phyloP scores from a whole-genome alignment of 2,329 filamentous ascomycete species.

The Pseudomassariella vexata region DNA sequence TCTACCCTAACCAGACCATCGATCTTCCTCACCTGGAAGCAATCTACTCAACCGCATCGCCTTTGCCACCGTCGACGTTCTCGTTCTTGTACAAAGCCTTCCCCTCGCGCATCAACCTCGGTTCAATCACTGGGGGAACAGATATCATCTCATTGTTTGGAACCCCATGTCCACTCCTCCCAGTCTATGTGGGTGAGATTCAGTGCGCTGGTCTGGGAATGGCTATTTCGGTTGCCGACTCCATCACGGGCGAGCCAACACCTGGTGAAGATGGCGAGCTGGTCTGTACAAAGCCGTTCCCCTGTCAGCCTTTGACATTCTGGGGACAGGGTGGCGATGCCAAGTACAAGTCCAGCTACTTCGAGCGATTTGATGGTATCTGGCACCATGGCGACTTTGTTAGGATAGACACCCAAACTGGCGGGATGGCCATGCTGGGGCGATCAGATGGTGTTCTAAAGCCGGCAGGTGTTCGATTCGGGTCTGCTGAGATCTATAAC shows the following conservation, averaged over 20 bases:
- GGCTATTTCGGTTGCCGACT: constrained; percentile 61
- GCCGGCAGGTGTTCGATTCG: constrained; percentile 85
- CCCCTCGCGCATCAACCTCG: constrained; percentile 74
- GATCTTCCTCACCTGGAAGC: constrained; percentile 65
- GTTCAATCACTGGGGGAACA: constrained; percentile 90
- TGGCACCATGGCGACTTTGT: constrained; percentile 98
- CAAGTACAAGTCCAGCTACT: constrained; percentile 84
- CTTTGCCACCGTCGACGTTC: constrained; percentile 89
- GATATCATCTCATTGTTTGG: constrained; percentile 97
- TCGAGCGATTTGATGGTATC: constrained; percentile 70
- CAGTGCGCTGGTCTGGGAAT: constrained; percentile 75
- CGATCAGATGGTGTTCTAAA: constrained; percentile 91
- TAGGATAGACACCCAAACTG: constrained; percentile 60
- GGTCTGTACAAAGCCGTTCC: constrained; percentile 81
- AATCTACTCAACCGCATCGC: constrained; percentile 91
- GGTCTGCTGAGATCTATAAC: constrained; percentile 94
- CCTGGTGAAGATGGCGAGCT: constrained; percentile 76
- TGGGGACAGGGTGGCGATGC: constrained; percentile 66
- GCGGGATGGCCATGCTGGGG: constrained; percentile 84
- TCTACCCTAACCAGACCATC: constrained; percentile 51
- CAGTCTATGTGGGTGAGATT: constrained; percentile 68
- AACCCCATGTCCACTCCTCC: constrained; percentile 70
- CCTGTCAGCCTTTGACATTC: constrained; percentile 86
- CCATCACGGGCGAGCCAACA: constrained; percentile 46
- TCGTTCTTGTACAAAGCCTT: constrained; percentile 83